phyloP scores from a whole-genome alignment of 2,329 filamentous ascomycete genomes.

The Remersonia thermophila region DNA sequence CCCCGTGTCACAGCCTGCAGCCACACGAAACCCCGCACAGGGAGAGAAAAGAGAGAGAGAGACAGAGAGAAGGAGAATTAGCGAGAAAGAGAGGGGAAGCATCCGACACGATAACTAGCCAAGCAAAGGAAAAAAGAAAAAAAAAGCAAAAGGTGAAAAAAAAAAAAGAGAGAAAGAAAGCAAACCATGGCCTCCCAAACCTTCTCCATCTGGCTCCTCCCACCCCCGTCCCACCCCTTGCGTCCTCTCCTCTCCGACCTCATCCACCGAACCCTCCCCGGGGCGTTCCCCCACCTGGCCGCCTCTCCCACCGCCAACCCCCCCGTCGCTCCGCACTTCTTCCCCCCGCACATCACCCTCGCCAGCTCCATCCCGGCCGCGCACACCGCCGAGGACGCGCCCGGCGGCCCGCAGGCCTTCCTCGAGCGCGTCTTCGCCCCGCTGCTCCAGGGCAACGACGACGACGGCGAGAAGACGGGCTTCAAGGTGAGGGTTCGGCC shows the following conservation, averaged over 20 bases:
- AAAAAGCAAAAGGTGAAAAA: neutral
- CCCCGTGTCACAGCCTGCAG: neutral
- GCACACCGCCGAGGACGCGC: conserved; percentile 12
- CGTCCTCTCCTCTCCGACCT: conserved; percentile 15
- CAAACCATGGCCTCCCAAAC: too few species aligned
- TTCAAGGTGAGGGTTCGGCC: conserved; percentile 13
- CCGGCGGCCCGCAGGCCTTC: conserved; percentile 18
- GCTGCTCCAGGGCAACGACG: conserved; percentile 6
- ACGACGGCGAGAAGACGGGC: neutral
- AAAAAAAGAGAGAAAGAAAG: neutral
- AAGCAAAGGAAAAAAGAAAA: too few species aligned
- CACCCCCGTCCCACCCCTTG: conserved; percentile 16
- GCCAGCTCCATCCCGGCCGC: conserved; percentile 19
- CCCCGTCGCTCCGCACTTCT: conserved; percentile 12
- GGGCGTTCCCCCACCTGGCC: conserved; percentile 15
- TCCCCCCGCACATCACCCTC: conserved; percentile 22
- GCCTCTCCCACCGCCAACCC: conserved; percentile 5
- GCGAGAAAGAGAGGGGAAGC: neutral
- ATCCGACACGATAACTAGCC: neutral
- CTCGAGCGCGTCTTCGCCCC: conserved; percentile 16
- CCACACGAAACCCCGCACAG: too few species aligned
- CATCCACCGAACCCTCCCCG: conserved; percentile 16
- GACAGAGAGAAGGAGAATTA: too few species aligned
- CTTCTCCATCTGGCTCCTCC: conserved; percentile 23
- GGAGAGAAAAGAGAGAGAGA: too few species aligned